Base-by-base conservation (phyloP, 495 filamentous ascomycete genomes). In the Xylaria cubensis region DNA sequence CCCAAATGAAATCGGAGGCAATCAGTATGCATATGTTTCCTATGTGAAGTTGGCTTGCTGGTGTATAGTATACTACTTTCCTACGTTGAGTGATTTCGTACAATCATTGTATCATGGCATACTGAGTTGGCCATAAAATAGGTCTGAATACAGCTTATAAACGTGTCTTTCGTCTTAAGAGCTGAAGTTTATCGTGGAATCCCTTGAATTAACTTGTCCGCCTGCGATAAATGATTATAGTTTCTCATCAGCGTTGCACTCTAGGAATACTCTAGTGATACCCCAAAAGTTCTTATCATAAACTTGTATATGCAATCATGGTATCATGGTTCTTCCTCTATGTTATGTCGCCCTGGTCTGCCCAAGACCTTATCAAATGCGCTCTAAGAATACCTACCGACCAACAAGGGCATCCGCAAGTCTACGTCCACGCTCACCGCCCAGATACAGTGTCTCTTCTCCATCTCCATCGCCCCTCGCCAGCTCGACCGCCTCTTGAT, bases 401-500 rank as follows among this genome's bases (percentile, higher is more conserved):
- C 74, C 88, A 68, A 85, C 80, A 26, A 90, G 86, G 72, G 88
- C 80, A 74, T 89, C 88, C 17, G 94, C 86, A 51, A 95, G 83
- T 64, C 86, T 88, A 76, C 84, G 84, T 7, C 92, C 92, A 74
- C 85, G 89, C 74, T 89, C 88, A 2, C 92, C 93, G 44, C 94
- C 94, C 10, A 97, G 80, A 80, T 94, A 96, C 21, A 86, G 64
- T 68, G 83, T 80, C 21, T 86, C 84, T 7, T 82, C 77, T 29
- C 78, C 86, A 3, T 87, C 88, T 9, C 85, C 79, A 10, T 79
- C 79, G 55, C 90, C 86, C 53, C 91, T 78, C 66, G 92, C 91
- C 77, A 92, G 86, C 82, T 94, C 90, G 15, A 94, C 80, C 24
- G 90, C 90, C 70, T 90, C 92, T 46, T 93, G 89, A 79, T 99